Evolutionary conservation across 1,284 basidiomycete species (phyloP).

Genomic region (Cutaneotrichosporon sp.): DNA sequence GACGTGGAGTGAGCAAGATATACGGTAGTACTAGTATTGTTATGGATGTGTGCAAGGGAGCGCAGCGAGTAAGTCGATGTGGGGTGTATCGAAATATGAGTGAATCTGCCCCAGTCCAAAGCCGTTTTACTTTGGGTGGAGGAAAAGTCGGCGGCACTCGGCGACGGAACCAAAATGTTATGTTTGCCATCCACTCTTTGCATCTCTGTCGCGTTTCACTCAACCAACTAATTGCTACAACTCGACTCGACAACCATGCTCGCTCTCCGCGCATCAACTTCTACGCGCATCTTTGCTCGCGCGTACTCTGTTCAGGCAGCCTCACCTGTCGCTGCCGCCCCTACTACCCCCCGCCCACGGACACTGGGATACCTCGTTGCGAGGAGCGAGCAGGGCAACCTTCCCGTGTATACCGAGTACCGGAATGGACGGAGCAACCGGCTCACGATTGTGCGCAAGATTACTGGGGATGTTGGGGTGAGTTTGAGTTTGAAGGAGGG

Average conservation of each 20-base stretch:
- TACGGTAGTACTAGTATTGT: constrained; percentile 2
- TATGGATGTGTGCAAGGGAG: not conserved
- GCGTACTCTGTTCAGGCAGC: not conserved
- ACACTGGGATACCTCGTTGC: constrained; percentile 24
- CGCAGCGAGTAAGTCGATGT: no score
- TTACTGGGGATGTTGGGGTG: constrained; percentile 32
- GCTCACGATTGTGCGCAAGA: constrained; percentile 36
- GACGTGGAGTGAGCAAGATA: not conserved
- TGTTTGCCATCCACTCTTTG: not conserved
- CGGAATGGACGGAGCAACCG: constrained; percentile 33
- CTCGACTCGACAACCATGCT: no score
- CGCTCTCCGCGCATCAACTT: not conserved
- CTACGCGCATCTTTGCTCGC: not conserved
- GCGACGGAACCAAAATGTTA: constrained; percentile 13
- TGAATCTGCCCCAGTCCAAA: no score
- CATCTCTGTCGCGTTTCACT: not conserved
- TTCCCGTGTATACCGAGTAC: constrained; percentile 44
- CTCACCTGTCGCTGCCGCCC: not conserved
- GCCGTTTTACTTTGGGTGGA: no score
- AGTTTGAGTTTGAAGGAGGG: constrained; percentile 4
- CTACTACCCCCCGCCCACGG: not conserved
- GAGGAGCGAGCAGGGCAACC: constrained; percentile 27
- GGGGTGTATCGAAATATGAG: no score
- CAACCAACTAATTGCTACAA: no score
- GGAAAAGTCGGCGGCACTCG: constrained; percentile 5